phyloP scores from a whole-genome alignment of 495 filamentous ascomycete genomes.

The Aspergillus conjunctus region DNA sequence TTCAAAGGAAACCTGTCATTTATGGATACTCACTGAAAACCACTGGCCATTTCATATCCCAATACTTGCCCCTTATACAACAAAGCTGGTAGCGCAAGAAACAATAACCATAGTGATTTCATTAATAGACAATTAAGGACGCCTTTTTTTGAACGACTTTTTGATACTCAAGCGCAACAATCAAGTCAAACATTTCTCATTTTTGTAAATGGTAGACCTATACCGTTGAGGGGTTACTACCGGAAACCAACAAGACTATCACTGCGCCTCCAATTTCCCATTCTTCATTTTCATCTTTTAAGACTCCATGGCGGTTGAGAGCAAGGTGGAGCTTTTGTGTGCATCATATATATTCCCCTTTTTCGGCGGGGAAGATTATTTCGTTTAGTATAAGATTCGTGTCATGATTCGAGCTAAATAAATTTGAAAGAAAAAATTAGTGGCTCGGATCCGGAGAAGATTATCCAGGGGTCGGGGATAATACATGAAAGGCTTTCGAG shows the following conservation, averaged over 20 bases:
- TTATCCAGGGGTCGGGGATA: conserved; percentile 3
- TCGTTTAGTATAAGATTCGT: conserved; percentile 74
- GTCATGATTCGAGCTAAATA: conserved; percentile 77
- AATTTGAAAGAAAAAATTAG: background rate
- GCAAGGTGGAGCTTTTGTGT: background rate
- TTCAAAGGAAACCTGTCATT: background rate
- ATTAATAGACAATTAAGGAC: too few species aligned
- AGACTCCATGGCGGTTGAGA: background rate
- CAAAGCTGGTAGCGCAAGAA: too few species aligned
- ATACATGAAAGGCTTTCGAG: conserved; percentile 81
- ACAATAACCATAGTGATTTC: too few species aligned
- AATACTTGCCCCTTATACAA: too few species aligned
- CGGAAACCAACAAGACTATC: conserved; percentile 4
- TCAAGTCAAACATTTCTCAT: conserved; percentile 15
- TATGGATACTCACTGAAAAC: too few species aligned
- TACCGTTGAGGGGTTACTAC: conserved; percentile 23
- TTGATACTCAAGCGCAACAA: background rate
- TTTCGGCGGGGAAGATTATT: background rate
- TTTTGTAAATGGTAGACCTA: conserved; percentile 7
- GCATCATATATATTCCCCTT: background rate
- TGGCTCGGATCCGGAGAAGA: conserved; percentile 10
- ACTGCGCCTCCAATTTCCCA: background rate
- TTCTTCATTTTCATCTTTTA: background rate
- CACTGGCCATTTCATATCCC: too few species aligned
- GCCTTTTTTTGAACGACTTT: background rate